Conservation (phyloP, 768 basidiomycete species). For the Rhizopogon roseolus region DNA sequence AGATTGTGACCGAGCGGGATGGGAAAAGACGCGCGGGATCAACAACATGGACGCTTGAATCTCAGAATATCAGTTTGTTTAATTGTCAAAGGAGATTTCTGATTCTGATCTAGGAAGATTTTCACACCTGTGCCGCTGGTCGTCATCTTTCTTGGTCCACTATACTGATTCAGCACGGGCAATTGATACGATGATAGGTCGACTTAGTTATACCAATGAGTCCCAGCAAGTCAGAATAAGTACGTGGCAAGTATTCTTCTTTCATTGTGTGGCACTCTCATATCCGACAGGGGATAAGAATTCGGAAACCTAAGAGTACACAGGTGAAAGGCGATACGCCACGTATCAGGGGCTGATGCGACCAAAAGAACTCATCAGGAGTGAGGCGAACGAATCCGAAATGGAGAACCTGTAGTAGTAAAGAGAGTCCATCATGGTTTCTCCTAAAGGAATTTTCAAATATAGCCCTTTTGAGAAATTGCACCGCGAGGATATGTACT, state of each 20-base stretch:
- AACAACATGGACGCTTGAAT: not conserved
- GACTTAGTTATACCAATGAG: constrained; percentile 23
- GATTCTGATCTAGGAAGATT: not conserved
- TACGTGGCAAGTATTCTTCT: constrained; percentile 21
- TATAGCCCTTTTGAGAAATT: constrained; percentile 22
- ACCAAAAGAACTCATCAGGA: constrained; percentile 26
- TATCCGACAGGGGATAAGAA: constrained; percentile 30
- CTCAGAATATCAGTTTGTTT: not conserved
- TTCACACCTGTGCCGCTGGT: not conserved
- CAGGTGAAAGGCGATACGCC: not conserved
- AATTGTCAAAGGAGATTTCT: constrained; percentile 24
- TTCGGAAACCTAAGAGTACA: constrained; percentile 18
- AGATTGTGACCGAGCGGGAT: not conserved
- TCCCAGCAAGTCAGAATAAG: constrained; percentile 22
- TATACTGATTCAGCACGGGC: constrained; percentile 3
- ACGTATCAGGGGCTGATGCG: constrained; percentile 29
- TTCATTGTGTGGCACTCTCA: constrained; percentile 20
- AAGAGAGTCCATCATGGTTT: constrained; percentile 15
- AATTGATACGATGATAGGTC: not conserved
- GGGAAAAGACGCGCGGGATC: not conserved
- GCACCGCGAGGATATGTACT: constrained; percentile 33
- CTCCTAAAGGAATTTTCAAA: constrained; percentile 5
- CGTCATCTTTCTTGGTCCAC: constrained; percentile 30
- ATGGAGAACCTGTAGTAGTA: constrained; percentile 26
- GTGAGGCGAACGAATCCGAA: constrained; percentile 21